Percentiles rank a stretch among this genome's conserved stretches.
Conservation (phyloP, 371 early-diverging fungal species). For the Actinomucor elegans region DNA sequence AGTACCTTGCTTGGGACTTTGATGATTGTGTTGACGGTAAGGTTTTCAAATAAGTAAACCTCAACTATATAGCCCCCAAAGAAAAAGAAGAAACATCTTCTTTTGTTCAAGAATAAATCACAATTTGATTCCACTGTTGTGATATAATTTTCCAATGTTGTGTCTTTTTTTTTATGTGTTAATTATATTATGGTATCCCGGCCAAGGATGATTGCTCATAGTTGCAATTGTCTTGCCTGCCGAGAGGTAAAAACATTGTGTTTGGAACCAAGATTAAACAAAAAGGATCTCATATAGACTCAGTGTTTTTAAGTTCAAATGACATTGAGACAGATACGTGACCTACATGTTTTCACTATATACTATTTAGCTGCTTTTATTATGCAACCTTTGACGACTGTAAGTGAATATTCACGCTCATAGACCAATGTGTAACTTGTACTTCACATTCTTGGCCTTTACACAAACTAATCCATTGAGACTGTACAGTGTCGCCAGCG, state of each 20-base stretch:
- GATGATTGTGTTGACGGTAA: conserved; percentile 51
- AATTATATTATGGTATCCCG: conserved; percentile 23
- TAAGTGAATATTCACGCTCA: too few species aligned
- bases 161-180: background rate
- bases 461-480: too few species aligned
- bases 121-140: background rate
- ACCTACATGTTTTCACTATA: conserved; percentile 24
- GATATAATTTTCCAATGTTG: background rate
- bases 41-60: conserved; percentile 82
- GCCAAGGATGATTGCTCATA: conserved; percentile 37
- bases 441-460: too few species aligned
- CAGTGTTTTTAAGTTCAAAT: conserved; percentile 13
- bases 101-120: background rate
- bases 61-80: background rate
- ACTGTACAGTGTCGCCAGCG: too few species aligned
- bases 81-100: background rate
- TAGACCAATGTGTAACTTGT: too few species aligned
- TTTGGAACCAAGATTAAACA: conserved; percentile 34
- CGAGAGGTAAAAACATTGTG: conserved; percentile 28
- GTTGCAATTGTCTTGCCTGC: conserved; percentile 40
- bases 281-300: conserved; percentile 29
- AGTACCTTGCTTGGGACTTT: conserved; percentile 52
- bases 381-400: too few species aligned
- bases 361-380: too few species aligned
- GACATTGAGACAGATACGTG: conserved; percentile 37